Percentiles rank a stretch among this genome's conserved stretches.
These are phyloP conservation scores for Hortaea sp. DNA, from an alignment of 2,329 filamentous ascomycete species.

Conservation along the genomic window DNA sequence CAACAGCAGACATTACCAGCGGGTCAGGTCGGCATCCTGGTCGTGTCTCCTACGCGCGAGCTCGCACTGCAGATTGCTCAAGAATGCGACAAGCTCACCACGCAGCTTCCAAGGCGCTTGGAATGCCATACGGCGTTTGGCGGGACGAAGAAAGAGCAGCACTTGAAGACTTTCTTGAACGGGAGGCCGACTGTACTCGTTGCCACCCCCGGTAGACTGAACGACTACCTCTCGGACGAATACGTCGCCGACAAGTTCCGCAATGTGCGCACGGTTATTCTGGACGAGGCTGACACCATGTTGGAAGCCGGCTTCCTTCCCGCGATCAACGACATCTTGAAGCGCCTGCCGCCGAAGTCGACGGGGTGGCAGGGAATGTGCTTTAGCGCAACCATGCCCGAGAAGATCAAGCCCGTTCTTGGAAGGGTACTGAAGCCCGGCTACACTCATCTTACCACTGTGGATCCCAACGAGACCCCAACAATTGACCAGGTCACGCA, in stretches of 20 bases:
- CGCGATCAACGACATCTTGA: conserved; percentile 43
- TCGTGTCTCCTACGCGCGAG: conserved; percentile 70
- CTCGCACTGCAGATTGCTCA: conserved; percentile 52
- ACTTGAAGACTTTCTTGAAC: conserved; percentile 57
- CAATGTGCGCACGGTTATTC: conserved; percentile 35
- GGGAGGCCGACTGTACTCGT: conserved; percentile 80
- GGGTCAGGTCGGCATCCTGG: conserved; percentile 77
- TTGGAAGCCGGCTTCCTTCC: conserved; percentile 45
- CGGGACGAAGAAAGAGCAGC: conserved; percentile 68
- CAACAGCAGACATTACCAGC: conserved; percentile 58
- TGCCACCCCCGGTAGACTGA: conserved; percentile 75
- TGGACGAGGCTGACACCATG: conserved; percentile 80
- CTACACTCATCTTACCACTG: conserved; percentile 33
- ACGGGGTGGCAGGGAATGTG: conserved; percentile 41
- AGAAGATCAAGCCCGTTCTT: conserved; percentile 35
- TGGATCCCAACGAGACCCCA: conserved; percentile 35
- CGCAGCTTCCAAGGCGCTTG: conserved; percentile 73
- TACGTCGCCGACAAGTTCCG: conserved; percentile 37
- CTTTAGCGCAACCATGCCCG: conserved; percentile 37
- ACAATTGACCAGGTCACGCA: conserved; percentile 41
- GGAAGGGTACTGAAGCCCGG: conserved; percentile 34
- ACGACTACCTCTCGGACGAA: conserved; percentile 69
- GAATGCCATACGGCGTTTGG: conserved; percentile 60
- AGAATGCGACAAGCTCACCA: conserved; percentile 76
- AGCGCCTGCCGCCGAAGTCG: conserved; percentile 41